Base-by-base conservation (phyloP, 768 basidiomycete species). In the Auriscalpium vulgare region DNA sequence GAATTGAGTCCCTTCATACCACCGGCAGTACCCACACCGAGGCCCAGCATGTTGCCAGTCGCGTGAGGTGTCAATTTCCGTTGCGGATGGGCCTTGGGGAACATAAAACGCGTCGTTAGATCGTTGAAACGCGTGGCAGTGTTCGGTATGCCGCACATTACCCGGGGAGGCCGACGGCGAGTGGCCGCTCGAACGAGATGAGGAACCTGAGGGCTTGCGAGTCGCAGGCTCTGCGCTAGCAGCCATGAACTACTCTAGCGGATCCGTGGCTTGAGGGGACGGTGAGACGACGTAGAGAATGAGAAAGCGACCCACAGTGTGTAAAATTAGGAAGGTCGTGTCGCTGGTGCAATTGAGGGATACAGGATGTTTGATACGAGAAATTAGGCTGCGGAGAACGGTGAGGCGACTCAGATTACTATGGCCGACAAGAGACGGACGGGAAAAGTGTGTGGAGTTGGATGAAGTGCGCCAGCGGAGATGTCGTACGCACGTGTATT, bases 191-290 rank as follows among this genome's bases (percentile, higher is more conserved):
- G 85, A 85, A 57, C 79, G 83, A 16, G 79, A 78, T n/a, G 85
- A 84, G 29, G 86, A 84, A 54, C 78, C 80, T 37, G 87, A 86
- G 44, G 84, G 82, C 64, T 87, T 86, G 65, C 83, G 80, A 21
- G 84, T 77, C 46, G 61, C 56, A 35, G 61, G 47, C 35, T 70
- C 71, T 65, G 70, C 63, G 59, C 60, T 61, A 53, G 56, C 64
- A 46, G 69, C 66, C 69, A 70, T 70, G 4, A 17, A 21, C 47
- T 34, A 48, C 11, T 43, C 37, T 19, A 29, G 29, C 29, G 4
- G 29, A 29, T 29, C 29, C 29, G 3, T 9, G 14, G 50, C 36
- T 37, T 19, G 37, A 21, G 50, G 36, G 48, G 34, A 37, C 8
- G 44, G 19, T 34, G 23, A 37, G 34, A 17, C 16, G 52, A 44